These are phyloP conservation scores for Plenodomus tracheiphilus DNA, from an alignment of 2,329 filamentous ascomycete genomes.

Conservation along the genomic window DNA sequence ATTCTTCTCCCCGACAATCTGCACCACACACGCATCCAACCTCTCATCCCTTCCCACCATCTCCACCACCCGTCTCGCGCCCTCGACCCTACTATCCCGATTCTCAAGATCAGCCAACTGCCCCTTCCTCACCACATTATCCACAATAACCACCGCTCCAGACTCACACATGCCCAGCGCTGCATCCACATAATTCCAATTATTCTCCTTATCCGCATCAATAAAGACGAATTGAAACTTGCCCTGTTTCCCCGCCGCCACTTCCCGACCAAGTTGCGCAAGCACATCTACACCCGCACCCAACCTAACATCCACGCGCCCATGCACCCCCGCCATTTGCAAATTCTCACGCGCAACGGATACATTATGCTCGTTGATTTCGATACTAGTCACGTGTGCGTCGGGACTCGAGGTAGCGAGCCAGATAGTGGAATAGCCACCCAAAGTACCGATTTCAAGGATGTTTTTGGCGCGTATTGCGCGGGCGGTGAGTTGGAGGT, in stretches of 20 bases:
- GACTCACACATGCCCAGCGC: slow-evolving; percentile 48
- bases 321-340: slow-evolving; percentile 44
- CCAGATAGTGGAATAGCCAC: slow-evolving; percentile 59
- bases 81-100: slow-evolving; percentile 33
- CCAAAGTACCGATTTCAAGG: slow-evolving; percentile 61
- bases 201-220: slow-evolving; percentile 57
- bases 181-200: slow-evolving; percentile 55
- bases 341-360: slow-evolving; percentile 54
- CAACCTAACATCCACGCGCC: slow-evolving; percentile 50
- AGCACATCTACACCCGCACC: slow-evolving; percentile 52
- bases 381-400: slow-evolving; percentile 55
- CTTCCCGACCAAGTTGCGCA: slow-evolving; percentile 47
- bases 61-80: slow-evolving; percentile 48
- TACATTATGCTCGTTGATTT: slow-evolving; percentile 52
- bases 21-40: slow-evolving; percentile 48
- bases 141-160: slow-evolving; percentile 52
- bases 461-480: slow-evolving; percentile 31
- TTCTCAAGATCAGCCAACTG: slow-evolving; percentile 36
- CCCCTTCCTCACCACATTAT: slow-evolving; percentile 55
- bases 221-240: slow-evolving; percentile 58
- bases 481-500: too few species aligned
- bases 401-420: slow-evolving; percentile 48
- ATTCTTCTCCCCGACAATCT: slow-evolving; percentile 53
- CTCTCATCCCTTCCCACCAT: slow-evolving; percentile 48
- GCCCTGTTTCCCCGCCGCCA: slow-evolving; percentile 42